A percentile compares a stretch with the other conserved stretches of the same genome.
Evolutionary conservation across 306 rosid genomes (phyloP).

Genomic region (Mimosa bimucronata): DNA sequence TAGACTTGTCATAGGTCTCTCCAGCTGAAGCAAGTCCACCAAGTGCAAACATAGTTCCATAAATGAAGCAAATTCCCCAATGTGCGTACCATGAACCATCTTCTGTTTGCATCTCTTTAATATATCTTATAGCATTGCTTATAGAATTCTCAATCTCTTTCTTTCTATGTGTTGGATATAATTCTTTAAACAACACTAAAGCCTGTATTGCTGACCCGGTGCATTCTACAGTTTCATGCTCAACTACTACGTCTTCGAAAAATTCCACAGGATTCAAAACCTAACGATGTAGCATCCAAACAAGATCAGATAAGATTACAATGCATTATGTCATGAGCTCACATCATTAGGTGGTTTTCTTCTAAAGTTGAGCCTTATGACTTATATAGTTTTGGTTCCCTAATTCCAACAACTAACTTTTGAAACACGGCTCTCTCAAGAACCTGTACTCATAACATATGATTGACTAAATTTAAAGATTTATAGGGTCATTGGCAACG

Average conservation of each 20-base stretch:
- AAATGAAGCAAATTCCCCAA: too few species aligned
- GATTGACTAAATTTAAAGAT: background rate
- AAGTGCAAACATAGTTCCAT: too few species aligned
- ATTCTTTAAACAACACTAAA: background rate
- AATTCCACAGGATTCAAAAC: conserved; percentile 16
- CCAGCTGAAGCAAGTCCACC: conserved; percentile 60
- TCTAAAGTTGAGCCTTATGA: too few species aligned
- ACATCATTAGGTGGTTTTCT: too few species aligned
- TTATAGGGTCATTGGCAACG: background rate
- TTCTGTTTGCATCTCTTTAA: too few species aligned
- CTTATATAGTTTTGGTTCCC: too few species aligned
- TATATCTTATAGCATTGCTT: too few species aligned
- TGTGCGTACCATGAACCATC: too few species aligned
- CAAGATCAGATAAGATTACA: background rate
- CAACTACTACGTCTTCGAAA: background rate
- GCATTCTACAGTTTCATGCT: conserved; percentile 34
- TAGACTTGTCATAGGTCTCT: conserved; percentile 48
- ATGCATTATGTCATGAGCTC: too few species aligned
- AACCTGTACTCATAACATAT: background rate
- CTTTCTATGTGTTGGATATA: background rate
- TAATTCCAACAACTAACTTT: too few species aligned
- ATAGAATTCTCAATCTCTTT: background rate
- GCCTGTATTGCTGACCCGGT: conserved; percentile 22
- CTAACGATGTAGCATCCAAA: background rate
- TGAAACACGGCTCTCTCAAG: too few species aligned